These are phyloP conservation scores for Cladosporium halotolerans DNA, from an alignment of 2,329 filamentous ascomycete genomes.

Conservation along the genomic window DNA sequence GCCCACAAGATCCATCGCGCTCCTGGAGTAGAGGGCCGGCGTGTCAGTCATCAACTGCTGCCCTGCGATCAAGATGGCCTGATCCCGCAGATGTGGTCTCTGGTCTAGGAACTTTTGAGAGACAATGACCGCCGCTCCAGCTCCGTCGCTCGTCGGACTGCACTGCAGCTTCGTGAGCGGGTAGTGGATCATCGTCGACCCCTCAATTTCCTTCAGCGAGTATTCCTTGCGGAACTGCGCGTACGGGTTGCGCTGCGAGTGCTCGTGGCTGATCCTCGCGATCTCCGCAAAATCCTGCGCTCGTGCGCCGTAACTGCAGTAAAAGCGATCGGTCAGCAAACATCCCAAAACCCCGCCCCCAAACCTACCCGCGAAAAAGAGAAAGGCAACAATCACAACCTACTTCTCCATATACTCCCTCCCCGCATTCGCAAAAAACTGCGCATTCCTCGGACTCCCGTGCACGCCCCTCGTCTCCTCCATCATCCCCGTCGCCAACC, in stretches of 20 bases:
- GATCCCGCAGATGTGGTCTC: conserved; percentile 69
- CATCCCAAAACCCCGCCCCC: background rate
- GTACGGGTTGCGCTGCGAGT: conserved; percentile 88
- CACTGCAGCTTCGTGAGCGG: conserved; percentile 97
- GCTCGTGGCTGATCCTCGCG: conserved; percentile 82
- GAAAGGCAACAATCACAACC: too few species aligned
- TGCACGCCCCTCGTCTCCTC: conserved; percentile 22
- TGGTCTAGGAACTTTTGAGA: conserved; percentile 83
- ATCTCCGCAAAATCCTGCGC: conserved; percentile 81
- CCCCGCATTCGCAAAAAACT: conserved; percentile 96
- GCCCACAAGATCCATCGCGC: conserved; percentile 81
- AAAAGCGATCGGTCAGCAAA: background rate
- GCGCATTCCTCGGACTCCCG: conserved; percentile 34
- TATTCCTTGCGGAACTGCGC: conserved; percentile 93
- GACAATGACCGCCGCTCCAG: conserved; percentile 80
- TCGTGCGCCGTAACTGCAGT: conserved; percentile 62
- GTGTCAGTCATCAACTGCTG: conserved; percentile 80
- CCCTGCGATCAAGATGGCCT: conserved; percentile 83
- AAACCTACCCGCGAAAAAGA: too few species aligned
- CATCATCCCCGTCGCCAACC: conserved; percentile 61
- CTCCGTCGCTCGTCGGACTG: conserved; percentile 91
- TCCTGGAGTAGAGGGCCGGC: conserved; percentile 69
- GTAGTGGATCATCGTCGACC: conserved; percentile 69
- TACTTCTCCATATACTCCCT: conserved; percentile 88
- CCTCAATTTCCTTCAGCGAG: conserved; percentile 71